phyloP scores from a whole-genome alignment of 192 early-diverging fungal species.

The Dimargaris xerosporica region DNA sequence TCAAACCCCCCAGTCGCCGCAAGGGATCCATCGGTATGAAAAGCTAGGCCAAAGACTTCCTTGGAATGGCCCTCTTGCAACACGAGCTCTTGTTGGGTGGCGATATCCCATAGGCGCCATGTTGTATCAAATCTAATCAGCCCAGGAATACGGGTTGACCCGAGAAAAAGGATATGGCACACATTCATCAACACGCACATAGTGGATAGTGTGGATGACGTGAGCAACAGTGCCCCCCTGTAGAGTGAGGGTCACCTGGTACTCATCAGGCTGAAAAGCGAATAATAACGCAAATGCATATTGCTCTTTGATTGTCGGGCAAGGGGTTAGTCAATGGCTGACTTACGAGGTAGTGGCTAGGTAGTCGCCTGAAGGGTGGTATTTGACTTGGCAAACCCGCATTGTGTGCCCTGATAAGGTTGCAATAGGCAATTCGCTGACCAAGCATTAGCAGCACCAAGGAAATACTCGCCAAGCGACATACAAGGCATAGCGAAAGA shows the following conservation, averaged over 20 bases:
- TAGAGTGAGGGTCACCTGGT: too few relatives aligned
- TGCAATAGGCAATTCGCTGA: conserved; percentile 53
- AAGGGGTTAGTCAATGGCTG: too few relatives aligned
- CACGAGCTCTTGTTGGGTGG: conserved; percentile 56
- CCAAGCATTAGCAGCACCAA: too few relatives aligned
- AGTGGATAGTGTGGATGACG: too few relatives aligned
- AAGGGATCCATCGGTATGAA: conserved; percentile 84
- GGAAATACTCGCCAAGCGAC: too few relatives aligned
- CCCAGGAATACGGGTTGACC: not conserved
- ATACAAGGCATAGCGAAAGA: too few relatives aligned
- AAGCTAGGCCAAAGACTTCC: conserved; percentile 83
- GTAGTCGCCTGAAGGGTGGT: conserved; percentile 78
- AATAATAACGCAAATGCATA: too few relatives aligned
- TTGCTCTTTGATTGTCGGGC: too few relatives aligned
- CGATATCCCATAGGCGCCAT: conserved; percentile 95
- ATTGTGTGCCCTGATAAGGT: conserved; percentile 64
- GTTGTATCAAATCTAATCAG: conserved; percentile 56
- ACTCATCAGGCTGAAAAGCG: too few relatives aligned
- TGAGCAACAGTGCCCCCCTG: too few relatives aligned
- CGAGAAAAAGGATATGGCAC: not conserved
- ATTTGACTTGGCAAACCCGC: conserved; percentile 71
- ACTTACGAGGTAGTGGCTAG: conserved; percentile 33
- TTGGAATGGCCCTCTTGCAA: conserved; percentile 89
- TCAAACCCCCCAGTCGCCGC: conserved; percentile 89
- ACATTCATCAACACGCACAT: too few relatives aligned